Evolutionary conservation across 2,329 filamentous ascomycete species (phyloP), one percentile per base, ranked within the genome.

Genomic region (Cladosporium sp.): DNA sequence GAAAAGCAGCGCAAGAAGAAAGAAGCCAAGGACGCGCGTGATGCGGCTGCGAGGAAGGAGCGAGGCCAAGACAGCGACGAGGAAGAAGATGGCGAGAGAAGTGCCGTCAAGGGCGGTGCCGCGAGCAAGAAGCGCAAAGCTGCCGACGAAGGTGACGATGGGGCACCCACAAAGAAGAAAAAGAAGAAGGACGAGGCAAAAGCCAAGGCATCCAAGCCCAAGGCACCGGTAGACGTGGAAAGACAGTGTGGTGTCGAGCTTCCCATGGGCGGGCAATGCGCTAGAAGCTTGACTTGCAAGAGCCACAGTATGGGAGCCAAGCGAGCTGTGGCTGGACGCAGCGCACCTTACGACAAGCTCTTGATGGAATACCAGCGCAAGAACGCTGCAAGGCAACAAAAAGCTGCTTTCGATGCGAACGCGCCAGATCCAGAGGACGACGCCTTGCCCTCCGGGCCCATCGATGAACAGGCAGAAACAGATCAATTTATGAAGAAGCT

Each of bases 301-400:
- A 91, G 87, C 61, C 92, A 96, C 65, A 88, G 84, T 25, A 96
- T 96, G 92, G 91, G 92, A n/a, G 90, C 91, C 8, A 96, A 96
- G 73, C 83, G 92, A 64, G 88, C 88, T 1, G 92, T 96, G 2
- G 88, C 90, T 3, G 92, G 92, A 1, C 82, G 92, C 61, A 94
- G 89, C 22, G 78, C 95, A 56, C 92, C 92, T 1, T 96, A 96
- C 70, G 92, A 96, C 73, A 93, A 95, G 86, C 78, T 96, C 37
- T 81, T 96, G 45, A 66, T 70, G 59, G 78, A 80, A 58, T 81
- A 80, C 61, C 78, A 81, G 88, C 97, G 97, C 82, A 97, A 97
- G 81, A 99, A 99, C 69, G 94, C 97, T 74, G 94, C 94, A 20
- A 96, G 96, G 70, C 90, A 96, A 77, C 94, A 97, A 75, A 96